Evolutionary conservation across 306 rosid species (phyloP), one percentile per base, ranked within the genome.

Genomic region (Vicia faba): DNA sequence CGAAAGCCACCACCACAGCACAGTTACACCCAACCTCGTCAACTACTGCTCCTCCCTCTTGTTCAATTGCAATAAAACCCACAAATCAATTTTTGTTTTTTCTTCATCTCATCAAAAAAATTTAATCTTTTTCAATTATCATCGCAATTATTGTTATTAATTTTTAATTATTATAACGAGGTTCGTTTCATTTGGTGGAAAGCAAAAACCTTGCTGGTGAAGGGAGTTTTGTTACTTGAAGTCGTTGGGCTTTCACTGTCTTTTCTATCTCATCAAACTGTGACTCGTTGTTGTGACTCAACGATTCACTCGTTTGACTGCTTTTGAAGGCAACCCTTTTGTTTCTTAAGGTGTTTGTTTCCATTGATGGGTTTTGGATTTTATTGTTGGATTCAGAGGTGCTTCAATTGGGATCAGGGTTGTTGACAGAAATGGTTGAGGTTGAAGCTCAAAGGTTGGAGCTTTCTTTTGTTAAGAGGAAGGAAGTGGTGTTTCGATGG

Each of bases 191-290:
- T 77, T 51, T 73, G 79, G 62, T 81, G 61, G 58, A 51, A 9
- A 51, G n/a, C 33, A 20, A 35, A 35, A 41, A 59, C 64, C 61
- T 55, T 57, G 63, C 62, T 72, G 80, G 63, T 77, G 81, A 74
- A 76, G 80, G 40, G 40, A 36, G 18, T 19, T 50, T 75, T 5
- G 63, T 49, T 35, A 2, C 25, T 54, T 53, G 6, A 46, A 82
- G 96, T 85, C 86, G 99, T 78, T 89, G 80, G 67, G 64, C 90
- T 88, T 80, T 93, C 99, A 53, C 68, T 84, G 73, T 92, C 96
- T 8, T 64, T 89, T 63, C 71, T 66, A 68, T 83, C 83, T 80
- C 83, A 86, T 85, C 87, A 83, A 56, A 62, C 25, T 44, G 70
- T 51, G 44, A 77, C 64, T 77, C 78, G 81, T 82, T 73, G 75